Evolutionary conservation across 2,329 filamentous ascomycete species (phyloP).

Genomic region (Botrytis paeoniae): DNA sequence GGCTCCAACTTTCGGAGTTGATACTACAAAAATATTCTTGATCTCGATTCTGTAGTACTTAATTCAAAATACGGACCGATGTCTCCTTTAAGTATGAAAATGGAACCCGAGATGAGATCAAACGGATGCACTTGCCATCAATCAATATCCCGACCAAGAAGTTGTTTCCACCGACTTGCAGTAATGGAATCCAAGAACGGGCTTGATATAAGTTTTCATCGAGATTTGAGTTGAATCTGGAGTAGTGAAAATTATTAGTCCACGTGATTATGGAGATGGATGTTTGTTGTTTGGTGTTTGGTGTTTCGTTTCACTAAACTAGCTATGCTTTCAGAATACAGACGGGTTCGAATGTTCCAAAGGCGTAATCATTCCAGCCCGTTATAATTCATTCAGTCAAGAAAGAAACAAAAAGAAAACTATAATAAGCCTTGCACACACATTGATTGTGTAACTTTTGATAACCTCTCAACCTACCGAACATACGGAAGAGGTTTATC

Average conservation of each 20-base stretch:
- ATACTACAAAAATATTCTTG: not conserved
- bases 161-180: not conserved
- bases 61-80: not conserved
- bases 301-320: not conserved
- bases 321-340: not conserved
- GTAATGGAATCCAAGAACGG: not conserved
- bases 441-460: not conserved
- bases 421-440: not conserved
- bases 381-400: not conserved
- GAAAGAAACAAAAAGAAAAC: not conserved
- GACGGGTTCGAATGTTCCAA: not conserved
- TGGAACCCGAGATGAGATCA: not conserved
- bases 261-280: constrained; percentile 7
- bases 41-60: constrained; percentile 1
- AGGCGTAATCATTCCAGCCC: not conserved
- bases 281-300: not conserved
- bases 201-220: not conserved
- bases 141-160: not conserved
- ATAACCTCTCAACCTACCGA: not conserved
- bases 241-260: not conserved
- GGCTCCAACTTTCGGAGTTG: not conserved
- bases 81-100: no score
- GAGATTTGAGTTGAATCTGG: not conserved
- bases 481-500: not conserved
- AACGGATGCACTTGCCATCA: not conserved